These are phyloP conservation scores for Sporodiniella umbellata DNA, from an alignment of 371 early-diverging fungal species.

Conservation along the genomic window DNA sequence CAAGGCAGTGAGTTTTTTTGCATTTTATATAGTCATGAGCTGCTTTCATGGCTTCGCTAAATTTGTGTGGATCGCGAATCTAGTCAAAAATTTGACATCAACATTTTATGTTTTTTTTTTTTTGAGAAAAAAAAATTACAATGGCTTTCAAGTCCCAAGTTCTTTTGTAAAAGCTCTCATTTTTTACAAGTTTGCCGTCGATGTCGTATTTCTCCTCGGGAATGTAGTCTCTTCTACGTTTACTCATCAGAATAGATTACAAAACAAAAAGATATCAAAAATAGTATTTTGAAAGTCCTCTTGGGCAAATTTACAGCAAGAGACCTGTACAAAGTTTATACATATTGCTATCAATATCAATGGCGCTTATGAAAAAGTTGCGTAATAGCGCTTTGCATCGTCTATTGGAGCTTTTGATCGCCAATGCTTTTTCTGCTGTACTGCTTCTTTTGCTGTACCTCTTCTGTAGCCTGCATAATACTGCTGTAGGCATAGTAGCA, in stretches of 20 bases:
- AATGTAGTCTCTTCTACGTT: conserved; percentile 19
- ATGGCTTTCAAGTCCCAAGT: conserved; percentile 41
- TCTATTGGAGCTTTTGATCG: too few relatives aligned
- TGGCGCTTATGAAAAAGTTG: too few relatives aligned
- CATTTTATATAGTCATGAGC: conserved; percentile 35
- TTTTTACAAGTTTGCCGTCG: conserved; percentile 34
- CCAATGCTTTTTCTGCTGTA: too few relatives aligned
- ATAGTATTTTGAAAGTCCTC: too few relatives aligned
- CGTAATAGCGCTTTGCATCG: too few relatives aligned
- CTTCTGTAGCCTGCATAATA: too few relatives aligned
- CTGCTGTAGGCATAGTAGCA: too few relatives aligned
- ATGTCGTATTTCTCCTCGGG: conserved; percentile 41
- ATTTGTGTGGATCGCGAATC: conserved; percentile 26
- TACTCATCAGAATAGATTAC: neutral
- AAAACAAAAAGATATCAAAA: neutral
- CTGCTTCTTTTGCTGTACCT: too few relatives aligned
- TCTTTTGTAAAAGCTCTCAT: conserved; percentile 24
- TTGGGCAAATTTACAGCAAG: too few relatives aligned
- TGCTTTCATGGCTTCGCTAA: conserved; percentile 26
- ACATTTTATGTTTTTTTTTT: too few relatives aligned
- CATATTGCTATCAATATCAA: too few relatives aligned
- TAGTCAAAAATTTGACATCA: conserved; percentile 3
- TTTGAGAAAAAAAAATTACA: conserved; percentile 20
- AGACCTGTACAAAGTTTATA: too few relatives aligned
- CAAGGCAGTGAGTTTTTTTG: neutral